These are phyloP conservation scores for Neoboletus brunneissimus DNA, from an alignment of 768 basidiomycete species.

Conservation along the genomic window DNA sequence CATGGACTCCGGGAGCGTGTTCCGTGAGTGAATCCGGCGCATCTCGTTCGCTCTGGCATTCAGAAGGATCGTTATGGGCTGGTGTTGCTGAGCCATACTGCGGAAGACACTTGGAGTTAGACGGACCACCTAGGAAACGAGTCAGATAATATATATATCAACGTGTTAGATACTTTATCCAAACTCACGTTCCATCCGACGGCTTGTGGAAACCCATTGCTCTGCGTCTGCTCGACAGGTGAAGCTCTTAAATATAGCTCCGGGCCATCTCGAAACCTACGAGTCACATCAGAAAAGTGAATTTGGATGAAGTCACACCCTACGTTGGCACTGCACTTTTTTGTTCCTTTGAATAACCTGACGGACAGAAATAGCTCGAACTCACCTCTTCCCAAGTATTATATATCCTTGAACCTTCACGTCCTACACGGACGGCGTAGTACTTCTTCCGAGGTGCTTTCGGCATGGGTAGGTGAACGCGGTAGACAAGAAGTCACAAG, in stretches of 20 bases:
- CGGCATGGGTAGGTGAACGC: slow-evolving; percentile 22
- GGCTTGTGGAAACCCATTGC: slow-evolving; percentile 40
- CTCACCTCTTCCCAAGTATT: slow-evolving; percentile 58
- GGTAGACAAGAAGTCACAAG: background rate
- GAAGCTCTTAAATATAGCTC: slow-evolving; percentile 55
- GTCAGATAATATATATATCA: background rate
- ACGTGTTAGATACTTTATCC: background rate
- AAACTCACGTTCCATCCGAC: slow-evolving; percentile 18
- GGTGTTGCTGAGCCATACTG: background rate
- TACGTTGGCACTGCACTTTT: slow-evolving; percentile 53
- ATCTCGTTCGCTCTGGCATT: background rate
- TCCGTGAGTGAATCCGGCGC: background rate
- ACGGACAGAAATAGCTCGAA: background rate
- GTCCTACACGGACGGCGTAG: slow-evolving; percentile 60
- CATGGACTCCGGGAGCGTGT: background rate
- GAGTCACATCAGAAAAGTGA: background rate
- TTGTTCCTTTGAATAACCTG: background rate
- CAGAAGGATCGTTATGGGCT: background rate
- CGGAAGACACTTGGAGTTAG: background rate
- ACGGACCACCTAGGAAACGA: slow-evolving; percentile 3
- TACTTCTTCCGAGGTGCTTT: slow-evolving; percentile 41
- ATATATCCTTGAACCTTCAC: slow-evolving; percentile 57
- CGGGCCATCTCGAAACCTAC: slow-evolving; percentile 55
- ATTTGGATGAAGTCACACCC: background rate
- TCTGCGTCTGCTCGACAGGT: slow-evolving; percentile 43